A percentile compares a stretch with the other conserved stretches of the same genome.
Evolutionary conservation across 2,329 filamentous ascomycete genomes (phyloP).

Genomic region (Trichoderma arundinaceum): DNA sequence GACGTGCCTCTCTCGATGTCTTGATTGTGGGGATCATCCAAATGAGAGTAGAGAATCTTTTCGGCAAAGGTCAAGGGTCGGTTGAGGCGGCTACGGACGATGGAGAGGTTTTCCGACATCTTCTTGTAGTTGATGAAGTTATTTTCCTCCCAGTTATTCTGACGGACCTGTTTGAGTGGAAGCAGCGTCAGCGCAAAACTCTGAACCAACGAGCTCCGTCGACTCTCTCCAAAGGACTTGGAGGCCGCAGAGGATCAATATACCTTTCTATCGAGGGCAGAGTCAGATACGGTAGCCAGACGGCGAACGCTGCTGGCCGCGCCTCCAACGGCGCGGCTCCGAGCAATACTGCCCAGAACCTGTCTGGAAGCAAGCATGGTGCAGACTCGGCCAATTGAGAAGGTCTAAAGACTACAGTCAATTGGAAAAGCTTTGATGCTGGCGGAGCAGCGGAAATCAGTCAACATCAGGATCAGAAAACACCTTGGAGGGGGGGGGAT

Average conservation of each 20-base stretch:
- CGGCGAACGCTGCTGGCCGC: slow-evolving; percentile 68
- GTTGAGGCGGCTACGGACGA: slow-evolving; percentile 89
- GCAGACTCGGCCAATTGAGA: slow-evolving; percentile 43
- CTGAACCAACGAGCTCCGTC: neutral
- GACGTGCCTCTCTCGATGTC: slow-evolving; percentile 95
- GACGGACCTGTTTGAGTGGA: slow-evolving; percentile 70
- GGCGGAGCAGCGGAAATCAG: slow-evolving; percentile 33
- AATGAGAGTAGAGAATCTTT: slow-evolving; percentile 98
- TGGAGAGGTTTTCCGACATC: slow-evolving; percentile 95
- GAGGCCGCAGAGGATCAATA: slow-evolving; percentile 36
- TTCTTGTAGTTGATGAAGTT: slow-evolving; percentile 99
- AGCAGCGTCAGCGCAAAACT: slow-evolving; percentile 33
- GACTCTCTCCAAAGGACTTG: neutral
- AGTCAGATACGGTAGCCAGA: slow-evolving; percentile 86
- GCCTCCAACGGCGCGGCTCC: slow-evolving; percentile 61
- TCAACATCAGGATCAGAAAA: slow-evolving; percentile 30
- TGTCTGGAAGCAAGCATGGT: slow-evolving; percentile 75
- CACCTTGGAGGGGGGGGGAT: slow-evolving; percentile 32
- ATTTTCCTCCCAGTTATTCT: slow-evolving; percentile 94
- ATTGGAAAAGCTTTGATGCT: slow-evolving; percentile 36
- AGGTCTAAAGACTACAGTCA: slow-evolving; percentile 39
- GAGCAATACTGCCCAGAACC: slow-evolving; percentile 68
- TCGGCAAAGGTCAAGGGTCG: slow-evolving; percentile 93
- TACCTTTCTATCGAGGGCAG: slow-evolving; percentile 88
- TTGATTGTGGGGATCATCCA: slow-evolving; percentile 95